Conservation (phyloP, 208 protist genomes). For the Wallacemonas sp. region DNA sequence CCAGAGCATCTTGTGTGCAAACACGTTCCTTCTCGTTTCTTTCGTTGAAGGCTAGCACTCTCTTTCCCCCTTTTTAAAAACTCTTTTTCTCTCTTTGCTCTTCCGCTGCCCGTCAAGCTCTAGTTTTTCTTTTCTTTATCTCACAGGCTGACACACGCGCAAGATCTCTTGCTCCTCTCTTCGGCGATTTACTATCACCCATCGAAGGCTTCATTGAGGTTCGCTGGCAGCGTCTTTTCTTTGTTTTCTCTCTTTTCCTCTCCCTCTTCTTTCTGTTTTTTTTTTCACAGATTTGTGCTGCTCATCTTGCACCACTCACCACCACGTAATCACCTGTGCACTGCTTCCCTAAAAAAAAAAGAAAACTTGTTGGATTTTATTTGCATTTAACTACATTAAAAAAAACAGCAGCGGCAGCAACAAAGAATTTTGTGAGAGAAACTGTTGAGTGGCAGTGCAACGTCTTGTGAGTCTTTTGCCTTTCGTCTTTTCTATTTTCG, state of each 20-base stretch:
- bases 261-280: slow-evolving; percentile 2
- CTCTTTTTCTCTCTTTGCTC: neutral
- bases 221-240: neutral
- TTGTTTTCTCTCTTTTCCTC: neutral
- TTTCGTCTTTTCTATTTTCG: no score
- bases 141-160: neutral
- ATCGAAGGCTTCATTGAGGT: no score
- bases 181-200: no score
- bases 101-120: no score
- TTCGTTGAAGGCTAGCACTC: no score
- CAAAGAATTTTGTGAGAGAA: no score
- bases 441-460: no score
- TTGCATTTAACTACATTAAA: neutral
- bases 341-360: no score
- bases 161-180: neutral
- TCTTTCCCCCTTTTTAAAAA: neutral
- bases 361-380: no score
- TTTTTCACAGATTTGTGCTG: slow-evolving; percentile 5
- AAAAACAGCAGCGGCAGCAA: neutral
- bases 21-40: neutral
- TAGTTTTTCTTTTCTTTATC: neutral
- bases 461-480: no score
- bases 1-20: no score
- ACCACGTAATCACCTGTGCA: no score
- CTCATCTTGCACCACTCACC: slow-evolving; percentile 3